Percentiles rank a stretch among this genome's conserved stretches.
Conservation (phyloP, 2,329 filamentous ascomycete genomes). For the Claviceps sp. region DNA sequence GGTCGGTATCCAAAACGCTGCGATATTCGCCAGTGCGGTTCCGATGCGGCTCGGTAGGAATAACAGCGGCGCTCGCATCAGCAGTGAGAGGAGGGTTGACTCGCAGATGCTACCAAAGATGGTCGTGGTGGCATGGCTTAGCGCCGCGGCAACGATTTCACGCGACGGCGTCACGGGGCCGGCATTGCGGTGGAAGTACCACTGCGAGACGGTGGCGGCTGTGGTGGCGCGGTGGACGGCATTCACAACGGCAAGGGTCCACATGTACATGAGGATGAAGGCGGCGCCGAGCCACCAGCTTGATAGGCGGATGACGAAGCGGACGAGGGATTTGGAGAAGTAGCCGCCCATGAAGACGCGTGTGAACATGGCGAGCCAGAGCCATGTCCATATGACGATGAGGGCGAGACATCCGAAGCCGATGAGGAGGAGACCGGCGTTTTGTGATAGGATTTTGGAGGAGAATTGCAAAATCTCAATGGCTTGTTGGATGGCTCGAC, state of each 20-base stretch:
- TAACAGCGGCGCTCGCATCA: slow-evolving; percentile 74
- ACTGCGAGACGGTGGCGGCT: slow-evolving; percentile 90
- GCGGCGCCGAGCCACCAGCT: slow-evolving; percentile 93
- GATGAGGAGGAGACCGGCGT: slow-evolving; percentile 69
- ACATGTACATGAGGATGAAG: slow-evolving; percentile 90
- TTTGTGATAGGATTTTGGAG: slow-evolving; percentile 73
- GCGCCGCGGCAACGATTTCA: slow-evolving; percentile 71
- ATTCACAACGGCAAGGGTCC: slow-evolving; percentile 79
- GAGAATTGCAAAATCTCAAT: slow-evolving; percentile 87
- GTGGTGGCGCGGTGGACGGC: slow-evolving; percentile 85
- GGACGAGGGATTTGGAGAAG: slow-evolving; percentile 46
- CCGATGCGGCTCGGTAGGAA: slow-evolving; percentile 61
- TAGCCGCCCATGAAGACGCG: slow-evolving; percentile 89
- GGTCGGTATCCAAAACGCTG: slow-evolving; percentile 71
- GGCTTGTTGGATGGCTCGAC: slow-evolving; percentile 68
- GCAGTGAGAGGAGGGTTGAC: slow-evolving; percentile 66
- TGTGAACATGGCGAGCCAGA: slow-evolving; percentile 95
- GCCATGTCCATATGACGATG: slow-evolving; percentile 84
- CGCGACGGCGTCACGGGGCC: slow-evolving; percentile 63
- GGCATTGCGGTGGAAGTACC: slow-evolving; percentile 93
- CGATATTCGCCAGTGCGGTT: slow-evolving; percentile 54
- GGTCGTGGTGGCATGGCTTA: slow-evolving; percentile 69
- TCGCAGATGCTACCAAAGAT: slow-evolving; percentile 89
- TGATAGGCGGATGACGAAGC: slow-evolving; percentile 71
- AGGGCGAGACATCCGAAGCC: slow-evolving; percentile 64